These are phyloP conservation scores for Rubia tinctorum DNA, from an alignment of 305 asterid genomes.

Conservation along the genomic window DNA sequence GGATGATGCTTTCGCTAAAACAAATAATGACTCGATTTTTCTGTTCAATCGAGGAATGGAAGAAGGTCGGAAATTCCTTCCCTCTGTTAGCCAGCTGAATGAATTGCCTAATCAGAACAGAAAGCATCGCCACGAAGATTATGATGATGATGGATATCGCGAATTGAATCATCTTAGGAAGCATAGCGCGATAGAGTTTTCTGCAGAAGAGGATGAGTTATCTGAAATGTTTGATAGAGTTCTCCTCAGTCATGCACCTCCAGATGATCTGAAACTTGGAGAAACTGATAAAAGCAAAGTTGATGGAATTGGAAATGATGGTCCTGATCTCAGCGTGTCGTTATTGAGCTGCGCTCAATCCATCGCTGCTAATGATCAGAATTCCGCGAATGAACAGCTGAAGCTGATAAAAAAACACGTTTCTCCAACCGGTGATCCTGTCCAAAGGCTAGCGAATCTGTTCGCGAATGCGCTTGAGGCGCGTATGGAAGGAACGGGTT, in stretches of 20 bases:
- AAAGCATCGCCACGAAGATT: conserved; percentile 60
- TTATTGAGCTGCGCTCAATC: conserved; percentile 78
- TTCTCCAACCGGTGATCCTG: conserved; percentile 65
- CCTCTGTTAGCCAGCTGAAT: conserved; percentile 41
- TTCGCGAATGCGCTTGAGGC: conserved; percentile 63
- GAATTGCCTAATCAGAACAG: conserved; percentile 44
- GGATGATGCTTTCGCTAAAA: conserved; percentile 1
- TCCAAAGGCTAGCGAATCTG: conserved; percentile 67
- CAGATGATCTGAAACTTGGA: conserved; percentile 28
- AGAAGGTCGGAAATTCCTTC: conserved; percentile 85
- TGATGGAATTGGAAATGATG: conserved; percentile 25
- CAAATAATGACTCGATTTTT: conserved; percentile 54
- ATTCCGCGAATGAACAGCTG: conserved; percentile 59
- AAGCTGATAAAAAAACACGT: conserved; percentile 58
- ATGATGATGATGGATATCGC: conserved; percentile 15
- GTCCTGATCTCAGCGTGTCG: conserved; percentile 60
- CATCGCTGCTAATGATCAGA: conserved; percentile 58
- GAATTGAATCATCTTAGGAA: conserved; percentile 20
- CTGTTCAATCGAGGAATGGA: conserved; percentile 82
- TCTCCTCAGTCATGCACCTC: conserved; percentile 30
- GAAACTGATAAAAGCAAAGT: conserved; percentile 23
- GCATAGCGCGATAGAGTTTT: conserved; percentile 47
- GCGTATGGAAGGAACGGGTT: conserved; percentile 24
- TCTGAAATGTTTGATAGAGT: conserved; percentile 61
- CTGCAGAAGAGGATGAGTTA: conserved; percentile 61